A percentile compares a stretch with the other conserved stretches of the same genome.
Evolutionary conservation across 1,284 basidiomycete genomes (phyloP).

Genomic region (Serendipita sp.): DNA sequence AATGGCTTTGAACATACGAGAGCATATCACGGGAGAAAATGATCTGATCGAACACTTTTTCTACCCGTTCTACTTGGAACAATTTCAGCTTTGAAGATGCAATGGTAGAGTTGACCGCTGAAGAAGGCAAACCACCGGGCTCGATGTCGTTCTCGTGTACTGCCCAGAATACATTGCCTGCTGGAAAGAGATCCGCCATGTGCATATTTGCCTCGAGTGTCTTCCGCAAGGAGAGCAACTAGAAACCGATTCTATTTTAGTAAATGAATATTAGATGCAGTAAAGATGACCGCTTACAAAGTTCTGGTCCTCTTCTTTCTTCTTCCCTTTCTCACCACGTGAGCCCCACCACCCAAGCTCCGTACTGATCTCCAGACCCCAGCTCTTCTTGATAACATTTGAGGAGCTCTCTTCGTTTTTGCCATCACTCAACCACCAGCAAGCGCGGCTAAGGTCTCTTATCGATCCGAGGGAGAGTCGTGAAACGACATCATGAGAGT

Average conservation of each 20-base stretch:
- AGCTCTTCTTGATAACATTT: conserved; percentile 10
- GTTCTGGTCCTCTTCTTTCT: neutral
- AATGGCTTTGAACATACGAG: conserved; percentile 29
- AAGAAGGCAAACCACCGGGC: conserved; percentile 38
- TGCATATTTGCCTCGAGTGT: conserved; percentile 78
- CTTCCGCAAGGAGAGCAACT: conserved; percentile 68
- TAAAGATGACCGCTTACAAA: conserved; percentile 7
- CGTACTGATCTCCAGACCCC: conserved; percentile 11
- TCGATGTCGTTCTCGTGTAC: conserved; percentile 43
- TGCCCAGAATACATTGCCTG: conserved; percentile 67
- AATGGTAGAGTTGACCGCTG: conserved; percentile 11
- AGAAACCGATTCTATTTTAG: conserved; percentile 1
- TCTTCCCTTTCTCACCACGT: neutral
- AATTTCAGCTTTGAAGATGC: conserved; percentile 21
- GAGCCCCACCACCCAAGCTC: conserved; percentile 9
- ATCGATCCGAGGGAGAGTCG: conserved; percentile 66
- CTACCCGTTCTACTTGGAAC: conserved; percentile 60
- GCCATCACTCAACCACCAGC: conserved; percentile 64
- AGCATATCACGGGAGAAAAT: conserved; percentile 72
- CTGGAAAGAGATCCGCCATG: conserved; percentile 58
- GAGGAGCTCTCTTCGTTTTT: conserved; percentile 25
- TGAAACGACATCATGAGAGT: conserved; percentile 70
- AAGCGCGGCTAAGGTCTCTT: conserved; percentile 59
- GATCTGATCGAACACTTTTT: conserved; percentile 66
- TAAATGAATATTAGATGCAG: neutral